A percentile compares a stretch with the other conserved stretches of the same genome.
Evolutionary conservation across 176 grass and related monocot genomes (phyloP).

Genomic region (Cocos nucifera): DNA sequence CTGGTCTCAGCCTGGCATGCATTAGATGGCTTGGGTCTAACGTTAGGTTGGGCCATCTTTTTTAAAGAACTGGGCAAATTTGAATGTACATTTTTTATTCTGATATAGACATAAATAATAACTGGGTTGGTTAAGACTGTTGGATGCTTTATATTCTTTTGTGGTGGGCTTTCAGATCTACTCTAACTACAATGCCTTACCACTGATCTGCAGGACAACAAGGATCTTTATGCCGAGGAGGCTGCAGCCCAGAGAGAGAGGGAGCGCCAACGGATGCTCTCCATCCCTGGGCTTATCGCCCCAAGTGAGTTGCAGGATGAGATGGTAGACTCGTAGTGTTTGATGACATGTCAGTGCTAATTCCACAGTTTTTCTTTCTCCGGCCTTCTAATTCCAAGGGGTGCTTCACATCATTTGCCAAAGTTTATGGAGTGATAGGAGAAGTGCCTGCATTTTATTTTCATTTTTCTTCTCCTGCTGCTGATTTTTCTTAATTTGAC

Average conservation of each 20-base stretch:
- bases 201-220: slow-evolving; percentile 59
- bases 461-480: slow-evolving; percentile 19
- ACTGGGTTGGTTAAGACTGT: no score
- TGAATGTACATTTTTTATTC: no score
- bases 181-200: no score
- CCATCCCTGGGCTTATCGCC: slow-evolving; percentile 93
- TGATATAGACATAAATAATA: no score
- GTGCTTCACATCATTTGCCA: not conserved
- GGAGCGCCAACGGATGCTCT: slow-evolving; percentile 90
- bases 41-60: no score
- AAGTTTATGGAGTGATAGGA: slow-evolving; percentile 4
- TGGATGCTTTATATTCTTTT: no score
- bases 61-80: no score
- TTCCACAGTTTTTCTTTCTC: not conserved
- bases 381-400: slow-evolving; percentile 6
- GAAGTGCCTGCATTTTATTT: slow-evolving; percentile 31
- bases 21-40: no score
- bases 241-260: slow-evolving; percentile 86
- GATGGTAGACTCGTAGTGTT: slow-evolving; percentile 85
- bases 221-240: slow-evolving; percentile 96
- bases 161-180: no score
- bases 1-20: no score
- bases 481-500: slow-evolving; percentile 25
- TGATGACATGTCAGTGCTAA: not conserved
- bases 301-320: slow-evolving; percentile 97